Evolutionary conservation across 129 eudicot genomes (phyloP).

Genomic region (Tagetes erecta): DNA sequence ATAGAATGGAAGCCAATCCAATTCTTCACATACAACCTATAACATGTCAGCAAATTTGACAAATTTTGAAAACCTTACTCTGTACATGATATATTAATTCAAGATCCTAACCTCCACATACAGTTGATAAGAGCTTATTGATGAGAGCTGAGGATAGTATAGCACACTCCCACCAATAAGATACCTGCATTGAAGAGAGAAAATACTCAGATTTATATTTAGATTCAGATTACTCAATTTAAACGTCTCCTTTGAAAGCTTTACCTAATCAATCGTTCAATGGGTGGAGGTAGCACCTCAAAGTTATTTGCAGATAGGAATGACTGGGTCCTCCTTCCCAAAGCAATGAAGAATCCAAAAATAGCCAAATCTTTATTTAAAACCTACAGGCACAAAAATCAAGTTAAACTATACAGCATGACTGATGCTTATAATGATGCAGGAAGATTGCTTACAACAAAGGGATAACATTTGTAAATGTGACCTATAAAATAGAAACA

Average conservation of each 20-base stretch:
- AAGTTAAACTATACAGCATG: constrained; percentile 15
- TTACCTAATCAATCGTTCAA: constrained; percentile 83
- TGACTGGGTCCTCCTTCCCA: constrained; percentile 83
- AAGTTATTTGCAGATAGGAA: constrained; percentile 73
- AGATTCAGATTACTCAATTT: background rate
- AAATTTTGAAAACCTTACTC: constrained; percentile 17
- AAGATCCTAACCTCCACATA: constrained; percentile 97
- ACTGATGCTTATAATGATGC: constrained; percentile 9
- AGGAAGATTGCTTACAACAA: background rate
- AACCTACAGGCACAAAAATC: constrained; percentile 49
- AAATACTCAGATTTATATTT: background rate
- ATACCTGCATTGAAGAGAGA: constrained; percentile 46
- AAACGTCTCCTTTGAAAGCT: background rate
- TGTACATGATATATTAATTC: background rate
- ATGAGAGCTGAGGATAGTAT: constrained; percentile 93
- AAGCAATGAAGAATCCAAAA: constrained; percentile 92
- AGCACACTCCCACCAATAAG: constrained; percentile 95
- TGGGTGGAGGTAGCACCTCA: constrained; percentile 60
- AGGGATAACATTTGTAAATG: background rate
- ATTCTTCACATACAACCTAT: constrained; percentile 98
- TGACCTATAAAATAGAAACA: background rate
- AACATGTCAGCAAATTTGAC: constrained; percentile 17
- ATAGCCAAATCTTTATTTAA: constrained; percentile 91
- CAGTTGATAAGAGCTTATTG: constrained; percentile 96
- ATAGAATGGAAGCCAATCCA: constrained; percentile 96